Evolutionary conservation across 352 stramenopile genomes (phyloP).

Genomic region (Pseudoperonospora humuli): DNA sequence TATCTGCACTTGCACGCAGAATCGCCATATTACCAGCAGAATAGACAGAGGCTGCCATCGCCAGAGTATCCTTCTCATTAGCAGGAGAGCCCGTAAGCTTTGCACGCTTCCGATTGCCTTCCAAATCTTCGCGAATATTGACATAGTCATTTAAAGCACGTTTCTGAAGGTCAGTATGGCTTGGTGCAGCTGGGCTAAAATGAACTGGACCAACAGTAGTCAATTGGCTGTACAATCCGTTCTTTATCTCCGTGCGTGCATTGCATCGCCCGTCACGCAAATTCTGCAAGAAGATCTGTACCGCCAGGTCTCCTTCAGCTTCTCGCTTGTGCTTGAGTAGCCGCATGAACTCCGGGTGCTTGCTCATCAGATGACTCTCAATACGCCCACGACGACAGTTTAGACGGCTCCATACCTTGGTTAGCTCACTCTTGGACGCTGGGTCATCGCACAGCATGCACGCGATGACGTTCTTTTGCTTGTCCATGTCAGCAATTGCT

Average conservation of each 20-base stretch:
- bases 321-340: constrained; percentile 74
- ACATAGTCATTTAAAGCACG: constrained; percentile 26
- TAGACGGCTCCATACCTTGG: constrained; percentile 64
- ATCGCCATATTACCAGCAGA: constrained; percentile 15
- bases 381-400: constrained; percentile 72
- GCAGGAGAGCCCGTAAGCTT: constrained; percentile 6
- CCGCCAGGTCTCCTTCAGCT: constrained; percentile 51
- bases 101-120: constrained; percentile 19
- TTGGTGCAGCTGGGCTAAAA: constrained; percentile 3
- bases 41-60: constrained; percentile 12
- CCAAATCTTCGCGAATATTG: constrained; percentile 13
- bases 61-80: constrained; percentile 3
- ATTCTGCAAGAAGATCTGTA: constrained; percentile 73
- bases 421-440: constrained; percentile 40
- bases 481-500: constrained; percentile 13
- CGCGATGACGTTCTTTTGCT: constrained; percentile 45
- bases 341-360: constrained; percentile 76
- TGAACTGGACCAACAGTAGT: background rate
- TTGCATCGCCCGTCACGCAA: constrained; percentile 67
- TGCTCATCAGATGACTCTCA: constrained; percentile 74
- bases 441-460: constrained; percentile 78
- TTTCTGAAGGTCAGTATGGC: constrained; percentile 19
- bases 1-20: constrained; percentile 8
- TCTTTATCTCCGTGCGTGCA: constrained; percentile 56
- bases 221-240: constrained; percentile 50